phyloP scores from a whole-genome alignment of 2,329 filamentous ascomycete species.

The Exutisphaerella laricina region DNA sequence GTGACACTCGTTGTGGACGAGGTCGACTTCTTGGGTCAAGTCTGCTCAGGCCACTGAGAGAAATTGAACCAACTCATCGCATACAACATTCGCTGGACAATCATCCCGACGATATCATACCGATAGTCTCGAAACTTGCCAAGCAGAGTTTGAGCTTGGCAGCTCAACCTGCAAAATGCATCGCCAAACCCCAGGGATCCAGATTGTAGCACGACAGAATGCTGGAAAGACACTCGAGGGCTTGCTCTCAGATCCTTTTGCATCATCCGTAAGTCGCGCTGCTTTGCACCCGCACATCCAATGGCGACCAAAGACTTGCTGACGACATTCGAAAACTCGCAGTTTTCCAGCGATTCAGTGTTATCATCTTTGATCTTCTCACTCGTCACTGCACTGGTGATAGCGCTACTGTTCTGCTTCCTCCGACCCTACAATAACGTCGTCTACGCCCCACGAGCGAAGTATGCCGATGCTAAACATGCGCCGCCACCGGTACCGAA shows the following conservation, averaged over 20 bases:
- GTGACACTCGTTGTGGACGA: too few relatives aligned
- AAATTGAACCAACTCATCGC: too few relatives aligned
- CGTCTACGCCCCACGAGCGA: slow-evolving; percentile 90
- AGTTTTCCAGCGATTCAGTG: slow-evolving; percentile 51
- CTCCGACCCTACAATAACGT: slow-evolving; percentile 85
- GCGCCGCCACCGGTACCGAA: slow-evolving; percentile 80
- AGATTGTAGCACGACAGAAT: background rate
- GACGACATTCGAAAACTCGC: slow-evolving; percentile 6
- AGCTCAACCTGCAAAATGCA: background rate
- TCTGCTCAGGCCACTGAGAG: too few relatives aligned
- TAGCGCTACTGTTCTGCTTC: slow-evolving; percentile 78
- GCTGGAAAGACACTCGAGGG: background rate
- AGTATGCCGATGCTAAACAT: slow-evolving; percentile 86
- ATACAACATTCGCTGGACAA: too few relatives aligned
- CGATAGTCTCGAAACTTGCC: too few relatives aligned
- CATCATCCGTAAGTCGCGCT: slow-evolving; percentile 2
- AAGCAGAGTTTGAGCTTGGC: background rate
- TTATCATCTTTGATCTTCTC: slow-evolving; percentile 77
- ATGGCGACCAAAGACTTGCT: background rate
- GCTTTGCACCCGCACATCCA: background rate
- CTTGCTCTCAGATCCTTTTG: slow-evolving; percentile 1
- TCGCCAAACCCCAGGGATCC: background rate
- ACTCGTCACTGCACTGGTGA: slow-evolving; percentile 64
- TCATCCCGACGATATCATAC: too few relatives aligned
- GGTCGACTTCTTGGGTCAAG: too few relatives aligned